These are phyloP conservation scores for Aleurites moluccanus DNA, from an alignment of 441 rosid species.

Conservation along the genomic window DNA sequence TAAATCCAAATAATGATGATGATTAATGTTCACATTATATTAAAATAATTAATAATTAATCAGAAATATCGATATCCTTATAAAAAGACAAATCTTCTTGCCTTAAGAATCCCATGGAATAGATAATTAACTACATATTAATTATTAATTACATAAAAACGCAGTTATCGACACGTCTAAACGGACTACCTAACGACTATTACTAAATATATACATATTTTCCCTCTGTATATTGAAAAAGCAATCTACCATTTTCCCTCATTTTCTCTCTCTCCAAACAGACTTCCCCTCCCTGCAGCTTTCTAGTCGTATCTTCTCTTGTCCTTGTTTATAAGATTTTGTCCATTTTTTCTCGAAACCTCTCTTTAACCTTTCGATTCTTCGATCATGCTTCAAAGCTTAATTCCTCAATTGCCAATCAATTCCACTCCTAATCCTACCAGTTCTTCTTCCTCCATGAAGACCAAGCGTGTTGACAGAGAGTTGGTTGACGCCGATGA, in stretches of 20 bases:
- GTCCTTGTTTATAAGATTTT: slow-evolving; percentile 30
- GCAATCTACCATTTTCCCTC: slow-evolving; percentile 29
- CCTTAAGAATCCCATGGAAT: slow-evolving; percentile 27
- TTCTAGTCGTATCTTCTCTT: slow-evolving; percentile 21
- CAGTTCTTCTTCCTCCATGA: slow-evolving; percentile 47
- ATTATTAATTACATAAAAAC: slow-evolving; percentile 21
- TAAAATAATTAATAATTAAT: neutral
- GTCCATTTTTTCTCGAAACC: slow-evolving; percentile 44
- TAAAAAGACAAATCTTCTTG: slow-evolving; percentile 28
- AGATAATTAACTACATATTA: neutral
- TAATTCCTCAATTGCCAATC: slow-evolving; percentile 39
- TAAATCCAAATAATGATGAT: no score
- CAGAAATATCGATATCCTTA: neutral
- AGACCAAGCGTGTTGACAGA: slow-evolving; percentile 49
- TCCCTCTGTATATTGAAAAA: slow-evolving; percentile 9
- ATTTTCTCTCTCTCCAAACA: slow-evolving; percentile 40
- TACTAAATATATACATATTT: no score
- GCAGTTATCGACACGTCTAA: slow-evolving; percentile 37
- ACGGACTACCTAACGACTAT: slow-evolving; percentile 25
- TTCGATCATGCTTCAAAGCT: slow-evolving; percentile 64
- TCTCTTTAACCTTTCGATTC: slow-evolving; percentile 30
- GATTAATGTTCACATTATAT: no score
- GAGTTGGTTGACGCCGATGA: slow-evolving; percentile 29
- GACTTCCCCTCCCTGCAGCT: slow-evolving; percentile 16
- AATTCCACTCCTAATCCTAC: slow-evolving; percentile 21